Evolutionary conservation across 2,329 filamentous ascomycete genomes (phyloP).

Genomic region (Clonostachys sp.): DNA sequence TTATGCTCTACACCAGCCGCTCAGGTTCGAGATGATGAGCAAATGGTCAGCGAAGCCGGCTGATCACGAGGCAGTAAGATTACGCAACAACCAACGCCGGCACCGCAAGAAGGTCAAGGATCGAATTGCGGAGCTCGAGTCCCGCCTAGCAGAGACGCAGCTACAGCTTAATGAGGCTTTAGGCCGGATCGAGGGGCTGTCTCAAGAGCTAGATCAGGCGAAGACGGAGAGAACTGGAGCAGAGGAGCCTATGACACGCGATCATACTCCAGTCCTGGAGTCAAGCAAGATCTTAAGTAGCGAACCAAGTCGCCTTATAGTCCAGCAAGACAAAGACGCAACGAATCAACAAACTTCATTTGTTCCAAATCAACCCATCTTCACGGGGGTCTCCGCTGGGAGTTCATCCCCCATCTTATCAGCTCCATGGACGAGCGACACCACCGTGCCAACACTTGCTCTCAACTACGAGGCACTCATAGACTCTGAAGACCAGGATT

Average conservation of each 20-base stretch:
- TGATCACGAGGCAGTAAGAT: constrained; percentile 25
- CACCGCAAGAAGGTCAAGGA: constrained; percentile 38
- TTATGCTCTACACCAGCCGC: too few relatives aligned
- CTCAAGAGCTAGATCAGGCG: not conserved
- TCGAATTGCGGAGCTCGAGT: constrained; percentile 22
- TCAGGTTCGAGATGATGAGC: constrained; percentile 1
- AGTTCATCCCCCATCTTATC: too few relatives aligned
- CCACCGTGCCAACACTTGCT: not conserved
- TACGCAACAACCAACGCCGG: constrained; percentile 46
- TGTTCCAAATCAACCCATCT: too few relatives aligned
- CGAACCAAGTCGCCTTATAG: too few relatives aligned
- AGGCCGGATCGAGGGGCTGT: constrained; percentile 3
- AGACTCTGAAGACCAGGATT: constrained; percentile 1
- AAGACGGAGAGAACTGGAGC: not conserved
- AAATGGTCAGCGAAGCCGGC: constrained; percentile 19
- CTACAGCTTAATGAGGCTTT: not conserved
- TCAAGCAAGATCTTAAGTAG: too few relatives aligned
- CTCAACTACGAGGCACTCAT: not conserved
- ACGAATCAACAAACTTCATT: too few relatives aligned
- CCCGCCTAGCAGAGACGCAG: constrained; percentile 12
- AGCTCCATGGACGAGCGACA: too few relatives aligned
- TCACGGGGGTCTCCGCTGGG: too few relatives aligned
- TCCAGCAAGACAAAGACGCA: too few relatives aligned
- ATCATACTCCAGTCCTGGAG: too few relatives aligned
- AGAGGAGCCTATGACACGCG: too few relatives aligned